These are phyloP conservation scores for Boechera stricta DNA, from an alignment of 345 rosid species.

Conservation along the genomic window DNA sequence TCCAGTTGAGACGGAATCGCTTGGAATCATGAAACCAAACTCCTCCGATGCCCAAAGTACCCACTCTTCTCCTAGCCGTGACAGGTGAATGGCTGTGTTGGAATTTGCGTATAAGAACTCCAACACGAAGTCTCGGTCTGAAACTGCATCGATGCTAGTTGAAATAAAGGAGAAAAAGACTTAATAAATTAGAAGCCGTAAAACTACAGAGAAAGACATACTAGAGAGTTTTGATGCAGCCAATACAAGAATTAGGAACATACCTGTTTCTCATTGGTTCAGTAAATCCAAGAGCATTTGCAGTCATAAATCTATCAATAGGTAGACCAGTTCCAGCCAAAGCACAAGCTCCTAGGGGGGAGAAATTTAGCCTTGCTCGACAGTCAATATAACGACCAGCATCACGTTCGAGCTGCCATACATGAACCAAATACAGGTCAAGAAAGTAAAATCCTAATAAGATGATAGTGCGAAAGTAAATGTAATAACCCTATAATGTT, in stretches of 20 bases:
- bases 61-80: constrained; percentile 98
- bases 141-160: constrained; percentile 89
- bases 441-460: background rate
- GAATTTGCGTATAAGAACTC: constrained; percentile 83
- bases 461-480: background rate
- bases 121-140: constrained; percentile 88
- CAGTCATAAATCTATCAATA: constrained; percentile 86
- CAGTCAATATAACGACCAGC: constrained; percentile 84
- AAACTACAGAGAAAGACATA: background rate
- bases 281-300: constrained; percentile 74
- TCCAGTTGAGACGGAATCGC: constrained; percentile 92
- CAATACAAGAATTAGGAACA: constrained; percentile 19
- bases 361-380: constrained; percentile 72
- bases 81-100: constrained; percentile 81
- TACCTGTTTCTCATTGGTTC: constrained; percentile 96
- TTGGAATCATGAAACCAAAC: constrained; percentile 87
- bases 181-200: background rate
- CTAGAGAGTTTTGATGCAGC: background rate
- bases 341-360: constrained; percentile 97
- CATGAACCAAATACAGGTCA: constrained; percentile 23
- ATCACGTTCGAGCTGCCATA: constrained; percentile 92
- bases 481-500: constrained; percentile 15
- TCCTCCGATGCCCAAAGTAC: constrained; percentile 99
- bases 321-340: constrained; percentile 97
- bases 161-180: background rate